Percentiles rank a stretch among this genome's conserved stretches.
phyloP scores from a whole-genome alignment of 2,329 filamentous ascomycete species.

The Cytospora paraplurivora region DNA sequence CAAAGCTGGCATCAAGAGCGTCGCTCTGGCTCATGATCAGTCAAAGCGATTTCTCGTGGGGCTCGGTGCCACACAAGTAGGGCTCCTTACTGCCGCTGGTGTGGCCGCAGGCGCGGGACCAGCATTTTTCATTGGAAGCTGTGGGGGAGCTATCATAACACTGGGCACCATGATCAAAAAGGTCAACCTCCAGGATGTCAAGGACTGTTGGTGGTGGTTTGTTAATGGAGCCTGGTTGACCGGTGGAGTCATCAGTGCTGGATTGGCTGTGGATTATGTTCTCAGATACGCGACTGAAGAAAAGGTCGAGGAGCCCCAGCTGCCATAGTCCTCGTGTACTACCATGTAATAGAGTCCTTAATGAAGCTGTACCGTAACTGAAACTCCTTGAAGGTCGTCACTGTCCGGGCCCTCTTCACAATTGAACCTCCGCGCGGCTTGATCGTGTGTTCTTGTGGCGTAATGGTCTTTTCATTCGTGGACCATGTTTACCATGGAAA shows the following conservation, averaged over 20 bases:
- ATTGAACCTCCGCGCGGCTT: background rate
- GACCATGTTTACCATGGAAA: slow-evolving; percentile 44
- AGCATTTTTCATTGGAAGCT: slow-evolving; percentile 68
- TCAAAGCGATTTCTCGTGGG: slow-evolving; percentile 76
- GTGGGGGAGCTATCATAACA: slow-evolving; percentile 63
- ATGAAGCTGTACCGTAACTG: slow-evolving; percentile 2
- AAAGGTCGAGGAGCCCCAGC: slow-evolving; percentile 29
- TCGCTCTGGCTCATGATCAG: slow-evolving; percentile 78
- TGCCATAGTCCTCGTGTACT: slow-evolving; percentile 6
- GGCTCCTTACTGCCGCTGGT: slow-evolving; percentile 70
- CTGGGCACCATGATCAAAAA: slow-evolving; percentile 68
- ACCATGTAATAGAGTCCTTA: slow-evolving; percentile 1
- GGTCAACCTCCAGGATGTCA: slow-evolving; percentile 66
- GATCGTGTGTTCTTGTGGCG: slow-evolving; percentile 28
- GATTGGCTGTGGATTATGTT: slow-evolving; percentile 62
- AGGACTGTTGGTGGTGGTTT: slow-evolving; percentile 78
- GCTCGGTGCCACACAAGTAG: slow-evolving; percentile 69
- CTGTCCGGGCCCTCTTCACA: slow-evolving; percentile 1
- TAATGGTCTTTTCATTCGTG: slow-evolving; percentile 44
- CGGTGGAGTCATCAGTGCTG: slow-evolving; percentile 62
- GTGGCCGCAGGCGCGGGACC: slow-evolving; percentile 67
- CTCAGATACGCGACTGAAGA: slow-evolving; percentile 47
- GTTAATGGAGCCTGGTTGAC: slow-evolving; percentile 71
- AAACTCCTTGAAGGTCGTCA: background rate
- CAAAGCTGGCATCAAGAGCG: slow-evolving; percentile 86